Conservation (phyloP, 2,329 filamentous ascomycete genomes). For the Clathrospora elynae region DNA sequence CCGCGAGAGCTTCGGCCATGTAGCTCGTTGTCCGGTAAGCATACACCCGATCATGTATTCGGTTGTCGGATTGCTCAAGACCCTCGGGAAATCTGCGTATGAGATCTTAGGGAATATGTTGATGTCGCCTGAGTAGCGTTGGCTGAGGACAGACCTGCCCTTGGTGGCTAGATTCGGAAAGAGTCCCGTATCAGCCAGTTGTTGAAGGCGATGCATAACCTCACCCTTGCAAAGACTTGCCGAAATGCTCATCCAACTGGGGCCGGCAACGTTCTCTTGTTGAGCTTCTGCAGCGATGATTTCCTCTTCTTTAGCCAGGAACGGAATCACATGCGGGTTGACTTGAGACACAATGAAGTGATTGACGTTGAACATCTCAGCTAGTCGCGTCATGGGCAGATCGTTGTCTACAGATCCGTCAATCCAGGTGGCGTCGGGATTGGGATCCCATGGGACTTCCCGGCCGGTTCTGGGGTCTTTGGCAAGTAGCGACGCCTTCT, state of each 20-base stretch:
- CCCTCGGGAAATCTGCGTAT: constrained; percentile 72
- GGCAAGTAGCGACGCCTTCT: constrained; percentile 75
- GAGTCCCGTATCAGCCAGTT: constrained; percentile 78
- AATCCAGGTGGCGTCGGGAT: constrained; percentile 78
- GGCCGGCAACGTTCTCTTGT: constrained; percentile 48
- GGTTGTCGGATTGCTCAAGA: constrained; percentile 81
- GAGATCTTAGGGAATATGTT: constrained; percentile 85
- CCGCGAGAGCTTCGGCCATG: constrained; percentile 86
- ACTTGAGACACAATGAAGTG: constrained; percentile 98
- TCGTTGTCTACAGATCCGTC: constrained; percentile 96
- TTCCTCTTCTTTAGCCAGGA: constrained; percentile 75
- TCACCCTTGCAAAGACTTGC: constrained; percentile 79
- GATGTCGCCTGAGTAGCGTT: constrained; percentile 93
- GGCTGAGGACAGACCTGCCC: constrained; percentile 77
- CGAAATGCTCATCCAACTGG: constrained; percentile 68
- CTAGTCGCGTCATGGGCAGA: constrained; percentile 83
- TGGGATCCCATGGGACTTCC: constrained; percentile 82
- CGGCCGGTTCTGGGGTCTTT: constrained; percentile 83
- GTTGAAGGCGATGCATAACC: constrained; percentile 77
- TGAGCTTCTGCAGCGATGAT: constrained; percentile 47
- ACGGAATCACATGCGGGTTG: constrained; percentile 90
- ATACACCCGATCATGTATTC: constrained; percentile 86
- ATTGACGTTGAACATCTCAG: constrained; percentile 97
- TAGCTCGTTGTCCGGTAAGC: constrained; percentile 79
- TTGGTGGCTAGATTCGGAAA: constrained; percentile 81